A percentile compares a stretch with the other conserved stretches of the same genome.
These are phyloP conservation scores for Epithemia pelagica DNA, from an alignment of 108 stramenopile species.

Conservation along the genomic window DNA sequence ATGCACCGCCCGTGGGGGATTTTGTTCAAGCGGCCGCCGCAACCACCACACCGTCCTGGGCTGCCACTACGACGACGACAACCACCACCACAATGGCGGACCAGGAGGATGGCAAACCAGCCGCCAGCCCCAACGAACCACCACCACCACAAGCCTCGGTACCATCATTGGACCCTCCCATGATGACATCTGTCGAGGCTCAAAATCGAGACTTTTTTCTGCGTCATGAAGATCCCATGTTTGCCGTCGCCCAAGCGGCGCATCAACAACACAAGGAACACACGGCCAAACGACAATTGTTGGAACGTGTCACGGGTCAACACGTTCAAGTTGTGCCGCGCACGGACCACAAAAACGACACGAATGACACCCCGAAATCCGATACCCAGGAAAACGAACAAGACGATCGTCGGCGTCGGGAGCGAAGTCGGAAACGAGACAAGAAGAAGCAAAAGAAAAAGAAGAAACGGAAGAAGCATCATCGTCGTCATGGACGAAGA, in stretches of 20 bases:
- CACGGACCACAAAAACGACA: conserved; percentile 13
- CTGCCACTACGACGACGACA: background rate
- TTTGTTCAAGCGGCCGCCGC: conserved; percentile 44
- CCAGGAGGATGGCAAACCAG: conserved; percentile 15
- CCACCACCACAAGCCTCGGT: background rate
- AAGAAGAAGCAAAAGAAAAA: background rate
- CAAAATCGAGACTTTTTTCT: conserved; percentile 70
- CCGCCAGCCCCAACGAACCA: conserved; percentile 6
- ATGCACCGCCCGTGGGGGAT: conserved; percentile 45
- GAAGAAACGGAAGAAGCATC: background rate
- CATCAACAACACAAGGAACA: conserved; percentile 33
- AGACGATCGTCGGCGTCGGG: conserved; percentile 1
- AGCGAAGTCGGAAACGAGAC: background rate
- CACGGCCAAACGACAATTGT: conserved; percentile 53
- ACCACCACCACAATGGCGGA: conserved; percentile 5
- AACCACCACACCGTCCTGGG: background rate
- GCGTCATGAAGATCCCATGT: conserved; percentile 85
- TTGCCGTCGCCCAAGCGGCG: conserved; percentile 40
- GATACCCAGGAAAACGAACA: conserved; percentile 12
- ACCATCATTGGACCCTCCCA: background rate
- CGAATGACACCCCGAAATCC: conserved; percentile 17
- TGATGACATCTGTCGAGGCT: conserved; percentile 29
- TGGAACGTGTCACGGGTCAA: conserved; percentile 46
- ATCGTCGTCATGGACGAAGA: conserved; percentile 10
- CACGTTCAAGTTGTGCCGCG: background rate